Evolutionary conservation across 2,329 filamentous ascomycete species (phyloP).

Genomic region (Drechslera avenae): DNA sequence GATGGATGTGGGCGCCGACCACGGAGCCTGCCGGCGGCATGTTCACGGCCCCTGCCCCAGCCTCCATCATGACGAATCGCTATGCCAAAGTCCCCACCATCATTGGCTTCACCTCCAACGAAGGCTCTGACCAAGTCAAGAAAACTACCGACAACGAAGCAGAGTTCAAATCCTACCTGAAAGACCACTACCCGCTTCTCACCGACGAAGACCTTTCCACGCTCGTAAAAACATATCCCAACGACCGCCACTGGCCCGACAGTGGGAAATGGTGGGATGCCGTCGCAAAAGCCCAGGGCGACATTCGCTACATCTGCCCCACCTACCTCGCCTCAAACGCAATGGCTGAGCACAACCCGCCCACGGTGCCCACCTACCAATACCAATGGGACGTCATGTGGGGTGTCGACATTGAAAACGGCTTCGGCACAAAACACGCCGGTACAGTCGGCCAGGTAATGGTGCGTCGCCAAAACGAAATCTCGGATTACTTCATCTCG

Average conservation of each 20-base stretch:
- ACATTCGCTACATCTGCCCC: constrained; percentile 44
- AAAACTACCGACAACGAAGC: constrained; percentile 45
- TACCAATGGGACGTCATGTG: constrained; percentile 46
- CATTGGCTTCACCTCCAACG: constrained; percentile 42
- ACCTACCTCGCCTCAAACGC: constrained; percentile 41
- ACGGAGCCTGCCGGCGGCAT: constrained; percentile 37
- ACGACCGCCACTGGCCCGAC: constrained; percentile 43
- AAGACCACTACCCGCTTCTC: constrained; percentile 54
- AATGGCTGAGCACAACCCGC: constrained; percentile 37
- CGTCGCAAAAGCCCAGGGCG: constrained; percentile 41
- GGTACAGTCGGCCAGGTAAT: constrained; percentile 43
- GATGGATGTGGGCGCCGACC: constrained; percentile 46
- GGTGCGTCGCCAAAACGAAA: constrained; percentile 34
- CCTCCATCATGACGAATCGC: constrained; percentile 32
- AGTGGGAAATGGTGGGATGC: constrained; percentile 41
- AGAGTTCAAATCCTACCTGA: constrained; percentile 42
- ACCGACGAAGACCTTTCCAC: constrained; percentile 56
- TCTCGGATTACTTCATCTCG: constrained; percentile 40
- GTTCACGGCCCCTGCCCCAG: constrained; percentile 36
- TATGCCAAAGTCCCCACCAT: constrained; percentile 42
- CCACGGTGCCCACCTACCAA: constrained; percentile 33
- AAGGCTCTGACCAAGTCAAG: constrained; percentile 51
- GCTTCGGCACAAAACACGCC: constrained; percentile 43
- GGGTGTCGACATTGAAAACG: constrained; percentile 37
- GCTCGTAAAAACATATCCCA: constrained; percentile 36